phyloP scores from a whole-genome alignment of 805 yeast genomes.

The Metschnikowia lochheadii region DNA sequence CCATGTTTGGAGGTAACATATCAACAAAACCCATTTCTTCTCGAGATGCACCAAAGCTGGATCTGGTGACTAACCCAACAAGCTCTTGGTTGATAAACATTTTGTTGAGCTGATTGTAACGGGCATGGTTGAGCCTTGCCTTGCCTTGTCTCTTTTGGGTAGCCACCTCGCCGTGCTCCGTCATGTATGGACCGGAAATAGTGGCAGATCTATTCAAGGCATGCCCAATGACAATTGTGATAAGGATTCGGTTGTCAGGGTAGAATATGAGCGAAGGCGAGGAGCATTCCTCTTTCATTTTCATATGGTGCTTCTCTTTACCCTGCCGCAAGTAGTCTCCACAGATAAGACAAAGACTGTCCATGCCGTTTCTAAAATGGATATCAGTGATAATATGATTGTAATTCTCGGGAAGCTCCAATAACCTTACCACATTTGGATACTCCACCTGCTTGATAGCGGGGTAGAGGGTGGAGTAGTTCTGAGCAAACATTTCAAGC shows the following conservation, averaged over 20 bases:
- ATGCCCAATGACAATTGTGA: neutral
- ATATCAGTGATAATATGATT: conserved; percentile 25
- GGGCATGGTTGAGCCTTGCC: conserved; percentile 48
- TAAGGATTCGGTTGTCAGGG: neutral
- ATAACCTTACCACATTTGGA: conserved; percentile 52
- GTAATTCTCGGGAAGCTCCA: conserved; percentile 47
- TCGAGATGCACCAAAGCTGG: conserved; percentile 7
- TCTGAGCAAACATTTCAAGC: conserved; percentile 1
- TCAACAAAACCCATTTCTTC: conserved; percentile 1
- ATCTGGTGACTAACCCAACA: conserved; percentile 42
- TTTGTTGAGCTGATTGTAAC: conserved; percentile 55
- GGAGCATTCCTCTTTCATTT: conserved; percentile 5
- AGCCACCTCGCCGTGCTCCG: conserved; percentile 72
- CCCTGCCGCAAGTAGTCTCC: conserved; percentile 15
- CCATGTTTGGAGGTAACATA: neutral
- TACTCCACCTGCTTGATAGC: conserved; percentile 30
- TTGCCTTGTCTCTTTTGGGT: conserved; percentile 51
- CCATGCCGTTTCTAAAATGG: conserved; percentile 16
- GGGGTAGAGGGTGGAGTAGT: neutral
- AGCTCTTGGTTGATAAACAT: conserved; percentile 62
- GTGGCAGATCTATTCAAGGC: conserved; percentile 7
- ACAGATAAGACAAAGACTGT: conserved; percentile 35
- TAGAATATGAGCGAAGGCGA: conserved; percentile 5
- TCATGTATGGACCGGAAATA: conserved; percentile 66
- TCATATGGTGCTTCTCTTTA: conserved; percentile 2